These are phyloP conservation scores for Gracilaria gracilis DNA, from an alignment of 23 red algal species.

Conservation along the genomic window DNA sequence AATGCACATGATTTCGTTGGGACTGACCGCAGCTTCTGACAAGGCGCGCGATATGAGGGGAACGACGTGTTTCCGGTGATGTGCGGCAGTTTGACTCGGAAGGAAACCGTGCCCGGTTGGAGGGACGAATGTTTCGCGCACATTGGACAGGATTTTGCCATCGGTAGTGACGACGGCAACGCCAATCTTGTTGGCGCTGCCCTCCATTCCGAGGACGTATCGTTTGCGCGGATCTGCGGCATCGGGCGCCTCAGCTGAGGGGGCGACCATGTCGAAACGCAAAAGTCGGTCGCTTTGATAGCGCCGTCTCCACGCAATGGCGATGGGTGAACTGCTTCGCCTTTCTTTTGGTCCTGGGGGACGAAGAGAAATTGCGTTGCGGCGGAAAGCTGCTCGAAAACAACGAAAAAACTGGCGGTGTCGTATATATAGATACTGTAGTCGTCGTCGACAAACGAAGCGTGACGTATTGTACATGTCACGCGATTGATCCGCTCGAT, in stretches of 20 bases:
- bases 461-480: too few relatives aligned
- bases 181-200: constrained; percentile 98
- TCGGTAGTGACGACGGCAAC: constrained; percentile 86
- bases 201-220: constrained; percentile 91
- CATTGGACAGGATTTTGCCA: constrained; percentile 91
- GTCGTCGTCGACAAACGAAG: too few relatives aligned
- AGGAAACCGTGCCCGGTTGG: constrained; percentile 91
- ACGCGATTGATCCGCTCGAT: too few relatives aligned
- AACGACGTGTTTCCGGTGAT: constrained; percentile 90
- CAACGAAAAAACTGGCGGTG: too few relatives aligned
- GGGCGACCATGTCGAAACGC: constrained; percentile 1
- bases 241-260: neutral
- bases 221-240: neutral
- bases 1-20: constrained; percentile 64
- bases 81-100: constrained; percentile 86
- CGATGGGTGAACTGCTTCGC: too few relatives aligned
- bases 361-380: too few relatives aligned
- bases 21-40: constrained; percentile 45
- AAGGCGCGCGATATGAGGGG: constrained; percentile 81
- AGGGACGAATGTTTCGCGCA: constrained; percentile 90
- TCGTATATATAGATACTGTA: too few relatives aligned
- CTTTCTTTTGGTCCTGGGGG: too few relatives aligned
- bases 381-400: too few relatives aligned
- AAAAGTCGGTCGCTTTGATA: too few relatives aligned
- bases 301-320: too few relatives aligned